phyloP scores from a whole-genome alignment of 768 basidiomycete species.

The Termitomyces sp. region DNA sequence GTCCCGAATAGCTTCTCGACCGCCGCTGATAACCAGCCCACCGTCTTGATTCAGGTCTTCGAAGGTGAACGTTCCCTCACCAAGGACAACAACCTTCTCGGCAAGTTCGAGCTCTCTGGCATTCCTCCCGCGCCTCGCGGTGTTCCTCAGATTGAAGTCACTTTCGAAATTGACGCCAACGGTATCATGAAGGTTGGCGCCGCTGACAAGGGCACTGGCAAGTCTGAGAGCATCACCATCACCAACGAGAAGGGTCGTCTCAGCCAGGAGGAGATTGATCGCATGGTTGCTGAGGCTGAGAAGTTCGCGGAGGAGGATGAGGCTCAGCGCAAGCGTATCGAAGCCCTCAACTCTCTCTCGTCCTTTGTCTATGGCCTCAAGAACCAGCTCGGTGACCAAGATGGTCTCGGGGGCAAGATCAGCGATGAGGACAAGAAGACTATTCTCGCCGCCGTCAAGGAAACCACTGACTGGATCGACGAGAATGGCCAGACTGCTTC shows the following conservation, averaged over 20 bases:
- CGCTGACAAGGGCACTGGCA: conserved; percentile 81
- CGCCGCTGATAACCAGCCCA: conserved; percentile 84
- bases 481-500: conserved; percentile 58
- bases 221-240: conserved; percentile 76
- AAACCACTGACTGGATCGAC: conserved; percentile 85
- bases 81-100: conserved; percentile 87
- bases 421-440: conserved; percentile 61
- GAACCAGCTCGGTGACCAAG: conserved; percentile 64
- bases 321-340: conserved; percentile 16
- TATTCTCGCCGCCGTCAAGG: conserved; percentile 78
- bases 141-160: conserved; percentile 89
- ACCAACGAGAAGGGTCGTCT: conserved; percentile 69
- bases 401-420: conserved; percentile 73
- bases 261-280: conserved; percentile 51
- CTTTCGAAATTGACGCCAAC: conserved; percentile 86
- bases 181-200: conserved; percentile 83
- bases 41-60: conserved; percentile 86
- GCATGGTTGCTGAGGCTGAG: conserved; percentile 54
- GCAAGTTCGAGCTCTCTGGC: conserved; percentile 88
- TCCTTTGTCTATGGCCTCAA: conserved; percentile 73
- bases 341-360: conserved; percentile 54
- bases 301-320: conserved; percentile 31
- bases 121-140: conserved; percentile 88
- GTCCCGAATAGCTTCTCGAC: conserved; percentile 64
- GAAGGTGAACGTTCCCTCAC: conserved; percentile 85